A percentile compares a stretch with the other conserved stretches of the same genome.
Evolutionary conservation across 768 basidiomycete genomes (phyloP).

Genomic region (Trametes villosa): DNA sequence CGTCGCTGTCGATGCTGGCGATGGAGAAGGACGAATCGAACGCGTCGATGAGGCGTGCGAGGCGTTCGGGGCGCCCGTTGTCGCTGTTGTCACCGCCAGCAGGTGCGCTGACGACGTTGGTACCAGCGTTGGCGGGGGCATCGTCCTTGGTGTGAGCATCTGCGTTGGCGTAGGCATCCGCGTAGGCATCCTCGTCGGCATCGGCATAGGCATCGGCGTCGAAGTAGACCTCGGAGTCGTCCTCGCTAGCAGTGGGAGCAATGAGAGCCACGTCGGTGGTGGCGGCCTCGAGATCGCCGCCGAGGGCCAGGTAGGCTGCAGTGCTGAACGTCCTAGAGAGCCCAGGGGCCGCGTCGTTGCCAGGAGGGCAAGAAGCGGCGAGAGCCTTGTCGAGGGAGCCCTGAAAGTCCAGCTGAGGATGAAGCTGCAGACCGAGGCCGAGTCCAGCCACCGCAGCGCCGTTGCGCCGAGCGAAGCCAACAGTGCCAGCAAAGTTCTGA

Average conservation of each 20-base stretch:
- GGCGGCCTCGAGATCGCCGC: neutral
- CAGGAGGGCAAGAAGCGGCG: neutral
- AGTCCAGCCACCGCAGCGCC: neutral
- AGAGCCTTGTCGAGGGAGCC: neutral
- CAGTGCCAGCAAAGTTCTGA: neutral
- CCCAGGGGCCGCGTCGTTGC: neutral
- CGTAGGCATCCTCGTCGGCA: no score
- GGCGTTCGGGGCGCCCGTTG: neutral
- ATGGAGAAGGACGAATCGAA: conserved; percentile 9
- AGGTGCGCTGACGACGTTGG: neutral
- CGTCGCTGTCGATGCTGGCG: conserved; percentile 1
- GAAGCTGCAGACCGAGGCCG: conserved; percentile 7
- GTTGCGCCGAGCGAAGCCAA: neutral
- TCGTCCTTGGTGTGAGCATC: no score
- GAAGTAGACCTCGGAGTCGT: neutral
- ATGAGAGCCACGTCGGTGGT: conserved; percentile 2
- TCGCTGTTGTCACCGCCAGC: neutral
- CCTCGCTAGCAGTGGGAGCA: neutral
- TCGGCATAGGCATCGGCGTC: neutral
- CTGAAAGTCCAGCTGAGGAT: conserved; percentile 3
- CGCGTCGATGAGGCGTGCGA: neutral
- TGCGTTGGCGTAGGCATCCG: no score
- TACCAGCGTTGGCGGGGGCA: neutral
- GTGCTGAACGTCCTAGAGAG: neutral
- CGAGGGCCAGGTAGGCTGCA: neutral